These are phyloP conservation scores for Hawksworthiomyces lignivorus DNA, from an alignment of 2,329 filamentous ascomycete genomes.

Conservation along the genomic window DNA sequence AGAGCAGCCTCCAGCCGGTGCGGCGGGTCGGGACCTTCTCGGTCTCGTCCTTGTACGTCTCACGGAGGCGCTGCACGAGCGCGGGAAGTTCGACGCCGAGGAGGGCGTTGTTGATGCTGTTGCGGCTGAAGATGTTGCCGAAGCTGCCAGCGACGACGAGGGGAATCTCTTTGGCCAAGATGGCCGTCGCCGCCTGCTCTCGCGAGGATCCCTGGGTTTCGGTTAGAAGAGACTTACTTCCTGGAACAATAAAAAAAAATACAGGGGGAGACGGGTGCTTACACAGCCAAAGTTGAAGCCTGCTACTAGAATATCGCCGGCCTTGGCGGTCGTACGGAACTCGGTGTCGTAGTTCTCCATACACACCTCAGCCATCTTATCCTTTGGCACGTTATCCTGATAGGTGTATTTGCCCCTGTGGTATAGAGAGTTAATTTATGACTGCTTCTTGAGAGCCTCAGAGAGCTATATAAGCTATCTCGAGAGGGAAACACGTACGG, in stretches of 20 bases:
- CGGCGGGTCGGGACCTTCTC: slow-evolving; percentile 50
- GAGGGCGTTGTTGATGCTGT: slow-evolving; percentile 62
- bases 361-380: slow-evolving; percentile 80
- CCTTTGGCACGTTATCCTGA: slow-evolving; percentile 68
- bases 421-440: too few species aligned
- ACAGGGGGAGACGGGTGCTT: slow-evolving; percentile 26
- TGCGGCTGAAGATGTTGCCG: slow-evolving; percentile 70
- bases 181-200: slow-evolving; percentile 83
- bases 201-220: slow-evolving; percentile 43
- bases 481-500: too few species aligned
- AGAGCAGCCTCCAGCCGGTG: slow-evolving; percentile 76
- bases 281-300: slow-evolving; percentile 88
- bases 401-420: slow-evolving; percentile 70
- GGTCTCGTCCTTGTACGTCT: slow-evolving; percentile 39
- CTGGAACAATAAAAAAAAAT: background rate
- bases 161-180: slow-evolving; percentile 72
- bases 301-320: slow-evolving; percentile 73
- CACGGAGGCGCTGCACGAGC: slow-evolving; percentile 58
- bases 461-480: too few species aligned
- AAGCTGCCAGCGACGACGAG: slow-evolving; percentile 77
- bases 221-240: background rate
- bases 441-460: too few species aligned
- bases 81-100: slow-evolving; percentile 63
- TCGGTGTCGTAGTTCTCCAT: slow-evolving; percentile 87
- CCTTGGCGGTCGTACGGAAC: slow-evolving; percentile 56